Percentiles rank a stretch among this genome's conserved stretches.
These are phyloP conservation scores for Hypsizygus marmoreus DNA, from an alignment of 768 basidiomycete species.

Conservation along the genomic window DNA sequence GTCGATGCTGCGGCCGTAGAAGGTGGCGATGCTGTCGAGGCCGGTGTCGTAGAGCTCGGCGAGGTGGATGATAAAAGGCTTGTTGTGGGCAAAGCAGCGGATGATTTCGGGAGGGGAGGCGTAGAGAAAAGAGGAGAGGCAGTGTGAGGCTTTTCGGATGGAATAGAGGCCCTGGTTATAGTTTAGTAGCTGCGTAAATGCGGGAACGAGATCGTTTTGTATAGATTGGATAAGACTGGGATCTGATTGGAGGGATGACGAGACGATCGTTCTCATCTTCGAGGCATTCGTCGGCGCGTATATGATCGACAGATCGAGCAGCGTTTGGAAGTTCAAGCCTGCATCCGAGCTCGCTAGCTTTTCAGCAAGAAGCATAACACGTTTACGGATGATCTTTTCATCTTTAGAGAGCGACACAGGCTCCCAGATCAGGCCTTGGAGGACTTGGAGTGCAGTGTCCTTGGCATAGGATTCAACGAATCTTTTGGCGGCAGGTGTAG, in stretches of 20 bases:
- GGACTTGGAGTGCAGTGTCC: constrained; percentile 52
- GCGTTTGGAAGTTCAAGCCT: constrained; percentile 50
- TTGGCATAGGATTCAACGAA: constrained; percentile 62
- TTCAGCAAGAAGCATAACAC: constrained; percentile 58
- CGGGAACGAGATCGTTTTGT: constrained; percentile 52
- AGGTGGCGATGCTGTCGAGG: constrained; percentile 52
- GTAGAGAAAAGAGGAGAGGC: constrained; percentile 55
- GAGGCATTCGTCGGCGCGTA: constrained; percentile 48
- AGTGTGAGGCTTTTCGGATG: constrained; percentile 63
- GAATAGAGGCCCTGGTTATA: constrained; percentile 57
- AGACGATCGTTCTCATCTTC: constrained; percentile 47
- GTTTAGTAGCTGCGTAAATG: constrained; percentile 54
- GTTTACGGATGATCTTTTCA: constrained; percentile 48
- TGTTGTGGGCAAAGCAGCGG: constrained; percentile 53
- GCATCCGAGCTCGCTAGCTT: constrained; percentile 40
- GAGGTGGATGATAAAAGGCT: constrained; percentile 54
- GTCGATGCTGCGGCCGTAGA: too few relatives aligned
- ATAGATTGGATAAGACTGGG: constrained; percentile 34
- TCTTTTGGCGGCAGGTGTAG: constrained; percentile 41
- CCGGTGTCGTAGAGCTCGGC: constrained; percentile 63
- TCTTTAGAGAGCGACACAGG: constrained; percentile 30
- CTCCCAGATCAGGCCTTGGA: constrained; percentile 65
- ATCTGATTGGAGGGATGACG: constrained; percentile 35
- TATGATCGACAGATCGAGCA: constrained; percentile 65
- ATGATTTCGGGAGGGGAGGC: constrained; percentile 49